A percentile compares a stretch with the other conserved stretches of the same genome.
phyloP scores from a whole-genome alignment of 768 basidiomycete species.

The Suillus tomentosus region DNA sequence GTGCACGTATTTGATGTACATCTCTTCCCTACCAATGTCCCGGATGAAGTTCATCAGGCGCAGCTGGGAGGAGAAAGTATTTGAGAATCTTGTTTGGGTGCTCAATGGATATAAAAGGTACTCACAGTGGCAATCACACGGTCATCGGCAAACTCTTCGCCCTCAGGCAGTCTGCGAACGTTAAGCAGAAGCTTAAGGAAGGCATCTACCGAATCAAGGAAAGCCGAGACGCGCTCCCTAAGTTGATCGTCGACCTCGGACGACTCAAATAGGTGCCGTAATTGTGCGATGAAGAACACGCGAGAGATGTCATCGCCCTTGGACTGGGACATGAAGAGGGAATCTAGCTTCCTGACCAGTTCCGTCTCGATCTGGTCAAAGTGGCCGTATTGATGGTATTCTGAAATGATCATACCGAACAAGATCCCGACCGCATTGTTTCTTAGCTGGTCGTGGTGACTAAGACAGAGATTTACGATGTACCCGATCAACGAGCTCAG shows the following conservation, averaged over 20 bases:
- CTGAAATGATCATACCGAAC: conserved; percentile 93
- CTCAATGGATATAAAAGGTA: not conserved
- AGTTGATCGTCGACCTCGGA: conserved; percentile 80
- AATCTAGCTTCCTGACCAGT: conserved; percentile 87
- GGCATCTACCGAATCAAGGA: conserved; percentile 87
- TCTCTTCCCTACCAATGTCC: conserved; percentile 87
- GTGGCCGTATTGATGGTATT: conserved; percentile 81
- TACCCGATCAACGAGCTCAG: conserved; percentile 85
- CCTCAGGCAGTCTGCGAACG: conserved; percentile 86
- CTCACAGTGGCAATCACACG: conserved; percentile 86
- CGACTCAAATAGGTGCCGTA: conserved; percentile 87
- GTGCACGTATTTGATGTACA: conserved; percentile 95
- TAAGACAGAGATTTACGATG: conserved; percentile 89
- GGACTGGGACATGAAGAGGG: conserved; percentile 90
- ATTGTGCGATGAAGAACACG: conserved; percentile 89
- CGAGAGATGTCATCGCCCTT: conserved; percentile 90
- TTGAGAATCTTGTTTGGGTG: conserved; percentile 11
- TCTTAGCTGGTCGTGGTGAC: conserved; percentile 91
- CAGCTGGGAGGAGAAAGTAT: conserved; percentile 46
- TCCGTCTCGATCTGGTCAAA: conserved; percentile 92
- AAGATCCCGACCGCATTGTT: conserved; percentile 91
- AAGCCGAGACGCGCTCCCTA: conserved; percentile 73
- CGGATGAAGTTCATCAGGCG: conserved; percentile 94
- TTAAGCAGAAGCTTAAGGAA: conserved; percentile 91
- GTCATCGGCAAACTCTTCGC: conserved; percentile 94